Evolutionary conservation across 768 basidiomycete species (phyloP).

Genomic region (Symmetrospora coprosmae): DNA sequence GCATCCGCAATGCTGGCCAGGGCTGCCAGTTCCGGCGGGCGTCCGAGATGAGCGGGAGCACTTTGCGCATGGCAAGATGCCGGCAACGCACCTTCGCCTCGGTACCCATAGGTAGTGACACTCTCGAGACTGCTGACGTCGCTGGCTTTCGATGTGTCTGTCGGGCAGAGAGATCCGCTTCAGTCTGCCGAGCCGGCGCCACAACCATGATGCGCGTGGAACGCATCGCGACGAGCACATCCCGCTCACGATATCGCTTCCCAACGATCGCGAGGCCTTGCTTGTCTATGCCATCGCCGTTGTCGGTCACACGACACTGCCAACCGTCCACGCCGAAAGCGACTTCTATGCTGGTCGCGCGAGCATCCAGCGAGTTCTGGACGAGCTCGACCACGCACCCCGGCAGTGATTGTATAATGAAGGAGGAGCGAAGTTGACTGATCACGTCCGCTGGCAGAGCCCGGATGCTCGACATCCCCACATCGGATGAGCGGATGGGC

Average conservation of each 20-base stretch:
- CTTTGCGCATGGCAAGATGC: not conserved
- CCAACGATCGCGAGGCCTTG: constrained; percentile 48
- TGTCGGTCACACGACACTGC: constrained; percentile 71
- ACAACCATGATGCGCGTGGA: too few species aligned
- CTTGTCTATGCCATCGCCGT: constrained; percentile 61
- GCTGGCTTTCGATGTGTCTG: too few species aligned
- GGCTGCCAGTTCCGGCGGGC: constrained; percentile 40
- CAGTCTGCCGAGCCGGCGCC: too few species aligned
- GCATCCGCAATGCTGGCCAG: constrained; percentile 70
- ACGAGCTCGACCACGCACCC: constrained; percentile 70
- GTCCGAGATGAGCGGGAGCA: not conserved
- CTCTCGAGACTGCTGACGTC: constrained; percentile 38
- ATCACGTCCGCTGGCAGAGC: constrained; percentile 49
- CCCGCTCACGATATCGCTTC: constrained; percentile 56
- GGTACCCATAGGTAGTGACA: constrained; percentile 65
- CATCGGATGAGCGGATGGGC: too few species aligned
- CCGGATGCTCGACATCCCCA: not conserved
- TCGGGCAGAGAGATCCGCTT: too few species aligned
- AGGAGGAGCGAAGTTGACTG: constrained; percentile 60
- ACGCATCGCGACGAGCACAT: too few species aligned
- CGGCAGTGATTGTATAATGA: constrained; percentile 66
- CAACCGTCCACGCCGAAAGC: constrained; percentile 62
- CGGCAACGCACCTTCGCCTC: constrained; percentile 65
- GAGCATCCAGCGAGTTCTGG: constrained; percentile 79
- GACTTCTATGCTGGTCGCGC: constrained; percentile 53